These are phyloP conservation scores for Rhododendron ovatum DNA, from an alignment of 148 eudicot genomes.

Conservation along the genomic window DNA sequence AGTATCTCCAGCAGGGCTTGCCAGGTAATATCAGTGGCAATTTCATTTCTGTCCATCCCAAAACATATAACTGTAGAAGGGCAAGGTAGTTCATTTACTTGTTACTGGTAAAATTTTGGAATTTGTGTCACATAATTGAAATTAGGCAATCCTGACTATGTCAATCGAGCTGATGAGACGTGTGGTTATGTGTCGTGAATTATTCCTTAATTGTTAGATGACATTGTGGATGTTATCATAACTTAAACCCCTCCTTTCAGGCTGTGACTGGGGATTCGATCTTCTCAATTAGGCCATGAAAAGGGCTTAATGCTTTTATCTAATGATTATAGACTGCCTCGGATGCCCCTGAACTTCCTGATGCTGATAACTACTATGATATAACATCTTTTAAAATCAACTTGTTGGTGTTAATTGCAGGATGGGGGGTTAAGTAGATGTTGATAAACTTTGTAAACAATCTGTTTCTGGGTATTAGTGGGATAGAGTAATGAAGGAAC, in stretches of 20 bases:
- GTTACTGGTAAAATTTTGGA: not conserved
- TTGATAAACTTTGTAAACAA: not conserved
- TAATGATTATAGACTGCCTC: not conserved
- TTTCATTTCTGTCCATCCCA: not conserved
- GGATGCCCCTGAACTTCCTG: not conserved
- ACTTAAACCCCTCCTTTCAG: not conserved
- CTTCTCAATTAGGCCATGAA: not conserved
- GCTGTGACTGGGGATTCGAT: not conserved
- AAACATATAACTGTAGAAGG: not conserved
- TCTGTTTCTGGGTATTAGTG: not conserved
- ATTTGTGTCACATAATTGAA: not conserved
- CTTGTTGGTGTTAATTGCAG: not conserved
- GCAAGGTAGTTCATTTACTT: not conserved
- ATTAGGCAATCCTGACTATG: not conserved
- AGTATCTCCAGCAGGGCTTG: constrained; percentile 83
- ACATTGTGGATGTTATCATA: not conserved
- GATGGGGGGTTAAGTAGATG: not conserved
- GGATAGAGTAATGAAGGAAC: not conserved
- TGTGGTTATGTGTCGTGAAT: not conserved
- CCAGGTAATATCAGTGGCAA: constrained; percentile 47
- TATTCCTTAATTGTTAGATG: not conserved
- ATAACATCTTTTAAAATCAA: not conserved
- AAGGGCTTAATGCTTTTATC: not conserved
- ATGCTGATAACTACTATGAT: not conserved
- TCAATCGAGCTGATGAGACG: not conserved